A percentile compares a stretch with the other conserved stretches of the same genome.
These are phyloP conservation scores for Sclerotinia glacialis DNA, from an alignment of 2,329 filamentous ascomycete genomes.

Conservation along the genomic window DNA sequence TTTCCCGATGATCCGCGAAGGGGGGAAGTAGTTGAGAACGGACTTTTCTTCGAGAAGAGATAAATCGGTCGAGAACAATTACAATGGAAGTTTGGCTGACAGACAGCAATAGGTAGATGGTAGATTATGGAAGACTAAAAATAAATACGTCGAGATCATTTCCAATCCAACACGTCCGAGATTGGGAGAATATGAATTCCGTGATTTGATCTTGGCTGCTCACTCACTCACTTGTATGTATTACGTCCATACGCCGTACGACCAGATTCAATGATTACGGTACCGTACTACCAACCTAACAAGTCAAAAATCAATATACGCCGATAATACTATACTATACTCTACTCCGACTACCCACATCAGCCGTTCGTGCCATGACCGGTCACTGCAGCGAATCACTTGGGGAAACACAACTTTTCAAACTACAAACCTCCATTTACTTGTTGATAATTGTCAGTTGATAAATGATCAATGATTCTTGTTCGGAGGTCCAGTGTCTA, in stretches of 20 bases:
- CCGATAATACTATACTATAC: neutral
- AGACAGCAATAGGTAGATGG: too few species aligned
- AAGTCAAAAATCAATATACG: neutral
- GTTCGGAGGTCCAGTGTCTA: neutral
- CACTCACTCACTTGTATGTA: neutral
- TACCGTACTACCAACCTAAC: too few species aligned
- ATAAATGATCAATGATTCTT: neutral
- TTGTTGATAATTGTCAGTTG: neutral
- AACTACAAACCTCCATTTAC: neutral
- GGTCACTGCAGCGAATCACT: conserved; percentile 4
- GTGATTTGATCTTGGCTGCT: neutral
- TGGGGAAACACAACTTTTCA: neutral
- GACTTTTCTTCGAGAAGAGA: neutral
- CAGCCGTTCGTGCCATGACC: neutral
- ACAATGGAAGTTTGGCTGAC: neutral
- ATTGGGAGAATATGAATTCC: neutral
- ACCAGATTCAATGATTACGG: neutral
- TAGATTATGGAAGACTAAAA: too few species aligned
- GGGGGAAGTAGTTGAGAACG: neutral
- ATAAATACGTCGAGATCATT: too few species aligned
- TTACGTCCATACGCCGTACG: neutral
- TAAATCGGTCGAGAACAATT: conserved; percentile 9
- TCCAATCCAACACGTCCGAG: neutral
- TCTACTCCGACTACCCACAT: neutral
- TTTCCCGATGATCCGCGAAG: neutral